Conservation (phyloP, 495 filamentous ascomycete species). For the Xylaria cubensis region DNA sequence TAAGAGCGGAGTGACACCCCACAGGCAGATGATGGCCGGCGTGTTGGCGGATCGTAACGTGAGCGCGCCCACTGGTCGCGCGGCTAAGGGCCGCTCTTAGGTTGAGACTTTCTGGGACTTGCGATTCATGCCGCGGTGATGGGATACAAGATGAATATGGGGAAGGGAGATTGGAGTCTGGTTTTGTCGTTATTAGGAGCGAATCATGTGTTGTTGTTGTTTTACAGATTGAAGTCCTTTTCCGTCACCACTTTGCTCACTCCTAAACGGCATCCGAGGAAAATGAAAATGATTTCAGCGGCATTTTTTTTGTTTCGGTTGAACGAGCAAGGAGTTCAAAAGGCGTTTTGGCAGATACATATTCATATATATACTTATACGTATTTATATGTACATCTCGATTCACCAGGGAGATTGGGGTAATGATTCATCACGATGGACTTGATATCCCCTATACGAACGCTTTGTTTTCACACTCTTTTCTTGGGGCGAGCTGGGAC, state of each 20-base stretch:
- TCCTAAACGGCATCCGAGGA: neutral
- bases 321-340: neutral
- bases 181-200: neutral
- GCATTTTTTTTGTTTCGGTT: conserved; percentile 9
- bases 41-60: conserved; percentile 45
- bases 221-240: neutral
- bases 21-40: conserved; percentile 46
- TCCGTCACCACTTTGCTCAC: neutral
- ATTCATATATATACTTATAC: neutral
- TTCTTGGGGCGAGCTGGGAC: neutral
- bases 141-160: neutral
- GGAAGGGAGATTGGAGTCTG: neutral
- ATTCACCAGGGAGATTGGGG: neutral
- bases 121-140: conserved; percentile 11
- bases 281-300: neutral
- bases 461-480: neutral
- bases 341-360: neutral
- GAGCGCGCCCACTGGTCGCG: conserved; percentile 48
- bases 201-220: neutral
- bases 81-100: conserved; percentile 38
- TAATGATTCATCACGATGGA: neutral
- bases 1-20: conserved; percentile 50
- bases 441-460: neutral
- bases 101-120: conserved; percentile 1
- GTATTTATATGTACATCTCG: neutral